These are phyloP conservation scores for Cryptomeria japonica DNA, from an alignment of 75 land plant genomes.

Conservation along the genomic window DNA sequence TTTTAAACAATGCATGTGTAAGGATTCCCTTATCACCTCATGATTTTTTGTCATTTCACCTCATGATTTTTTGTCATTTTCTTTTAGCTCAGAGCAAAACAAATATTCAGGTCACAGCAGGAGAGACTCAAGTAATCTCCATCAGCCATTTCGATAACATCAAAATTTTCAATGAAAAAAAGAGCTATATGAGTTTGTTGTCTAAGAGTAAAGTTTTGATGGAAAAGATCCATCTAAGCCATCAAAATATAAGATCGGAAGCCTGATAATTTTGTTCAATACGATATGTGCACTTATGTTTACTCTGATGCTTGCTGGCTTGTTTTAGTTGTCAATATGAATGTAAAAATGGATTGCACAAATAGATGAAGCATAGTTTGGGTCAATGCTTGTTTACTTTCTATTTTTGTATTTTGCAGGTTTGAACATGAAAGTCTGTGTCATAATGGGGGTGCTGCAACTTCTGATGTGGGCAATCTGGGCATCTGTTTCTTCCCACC, in stretches of 20 bases:
- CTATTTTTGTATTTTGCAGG: slow-evolving; percentile 45
- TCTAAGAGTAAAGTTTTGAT: background rate
- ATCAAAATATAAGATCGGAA: background rate
- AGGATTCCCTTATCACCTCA: no score
- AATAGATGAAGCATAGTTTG: background rate
- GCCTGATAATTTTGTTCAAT: background rate
- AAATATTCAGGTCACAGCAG: background rate
- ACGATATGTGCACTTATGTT: background rate
- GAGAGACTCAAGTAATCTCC: background rate
- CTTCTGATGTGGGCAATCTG: slow-evolving; percentile 82
- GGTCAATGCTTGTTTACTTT: background rate
- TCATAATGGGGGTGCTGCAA: slow-evolving; percentile 60
- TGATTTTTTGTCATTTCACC: no score
- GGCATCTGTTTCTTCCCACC: slow-evolving; percentile 71
- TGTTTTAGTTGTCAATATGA: background rate
- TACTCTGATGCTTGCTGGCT: background rate
- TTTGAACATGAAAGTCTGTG: slow-evolving; percentile 84
- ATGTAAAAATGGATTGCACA: background rate
- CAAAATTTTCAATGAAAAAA: no score
- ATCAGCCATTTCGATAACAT: background rate
- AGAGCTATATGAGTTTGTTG: background rate
- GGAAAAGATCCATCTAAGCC: background rate
- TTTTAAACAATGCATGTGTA: no score
- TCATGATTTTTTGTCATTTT: no score
- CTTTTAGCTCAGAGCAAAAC: background rate